phyloP scores from a whole-genome alignment of 768 basidiomycete species.

The Hirschioporus abietinus region DNA sequence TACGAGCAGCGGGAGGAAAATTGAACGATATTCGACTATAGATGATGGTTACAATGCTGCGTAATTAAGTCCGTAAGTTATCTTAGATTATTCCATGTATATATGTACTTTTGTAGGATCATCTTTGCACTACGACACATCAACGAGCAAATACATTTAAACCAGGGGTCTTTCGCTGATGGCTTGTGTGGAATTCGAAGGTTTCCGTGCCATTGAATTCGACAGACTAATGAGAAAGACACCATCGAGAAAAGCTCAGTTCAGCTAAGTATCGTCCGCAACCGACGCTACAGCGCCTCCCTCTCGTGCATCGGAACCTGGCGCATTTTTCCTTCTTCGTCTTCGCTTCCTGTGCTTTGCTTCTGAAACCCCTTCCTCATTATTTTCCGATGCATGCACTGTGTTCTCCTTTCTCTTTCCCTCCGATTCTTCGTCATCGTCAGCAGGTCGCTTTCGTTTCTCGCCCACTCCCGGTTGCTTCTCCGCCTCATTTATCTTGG shows the following conservation, averaged over 20 bases:
- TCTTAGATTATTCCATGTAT: not conserved
- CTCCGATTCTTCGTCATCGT: slow-evolving; percentile 9
- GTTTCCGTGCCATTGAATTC: too few relatives aligned
- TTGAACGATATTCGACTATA: slow-evolving; percentile 5
- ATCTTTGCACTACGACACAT: not conserved
- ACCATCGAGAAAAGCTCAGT: too few relatives aligned
- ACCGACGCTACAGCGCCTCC: not conserved
- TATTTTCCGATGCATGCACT: slow-evolving; percentile 16
- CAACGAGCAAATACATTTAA: not conserved
- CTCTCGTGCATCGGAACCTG: not conserved
- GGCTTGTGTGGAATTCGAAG: too few relatives aligned
- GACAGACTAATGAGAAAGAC: too few relatives aligned
- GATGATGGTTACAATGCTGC: slow-evolving; percentile 8
- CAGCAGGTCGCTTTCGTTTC: slow-evolving; percentile 24
- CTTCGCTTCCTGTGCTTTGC: slow-evolving; percentile 20
- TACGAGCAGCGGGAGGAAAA: slow-evolving; percentile 15
- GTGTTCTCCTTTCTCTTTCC: slow-evolving; percentile 14
- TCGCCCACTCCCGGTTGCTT: slow-evolving; percentile 16
- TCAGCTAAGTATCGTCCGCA: not conserved
- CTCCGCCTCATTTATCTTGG: slow-evolving; percentile 13
- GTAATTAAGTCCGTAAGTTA: too few relatives aligned
- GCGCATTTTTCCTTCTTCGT: slow-evolving; percentile 13
- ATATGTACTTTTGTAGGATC: not conserved
- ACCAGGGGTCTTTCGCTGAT: too few relatives aligned
- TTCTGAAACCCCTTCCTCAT: not conserved